Evolutionary conservation across 2,329 filamentous ascomycete genomes (phyloP), one percentile per base, ranked within the genome.

Genomic region (Aspergillaceae sp.): DNA sequence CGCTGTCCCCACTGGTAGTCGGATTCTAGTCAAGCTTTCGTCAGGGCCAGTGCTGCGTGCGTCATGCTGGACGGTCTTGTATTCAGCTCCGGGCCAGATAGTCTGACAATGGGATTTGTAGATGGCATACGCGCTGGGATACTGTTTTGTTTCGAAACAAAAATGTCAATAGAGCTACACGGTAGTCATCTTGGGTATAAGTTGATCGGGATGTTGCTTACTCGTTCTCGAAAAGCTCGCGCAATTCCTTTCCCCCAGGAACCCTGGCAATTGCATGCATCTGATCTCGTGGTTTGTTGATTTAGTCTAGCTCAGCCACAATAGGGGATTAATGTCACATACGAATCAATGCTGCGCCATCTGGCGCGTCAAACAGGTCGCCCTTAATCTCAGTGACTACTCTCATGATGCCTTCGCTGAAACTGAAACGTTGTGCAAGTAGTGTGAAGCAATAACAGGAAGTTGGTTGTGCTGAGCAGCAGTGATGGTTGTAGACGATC

Each of bases 181-280:
- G 50, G 37, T 43, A 29, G 29, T 3, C 7, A 40, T 11, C 9
- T 6, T 40, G 7, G 9, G 37, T 42, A n/a, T 10, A 6, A 27
- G 11, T 6, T 10, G 26, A 6, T 37, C 7, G 32, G 30, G 30
- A 32, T 32, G 4, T 9, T 34, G 32, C 47, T 8, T 55, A 67
- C 65, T 26, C 61, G 61, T 4, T 61, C 48, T 26, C 67, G 71
- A 62, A 82, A 81, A 0, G 62, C 66, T 32, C 56, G 52, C 2
- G 79, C 79, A 44, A 82, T 78, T n/a, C 79, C 79, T 3, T 68
- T 70, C 40, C 77, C 76, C 79, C 79, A 83, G 9, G 56, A 56
- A 4, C 79, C 79, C 49, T 71, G 62, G 43, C 72, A 74, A 59
- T 82, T 83, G 63, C 78, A 82, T 8, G 79, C 77, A 58, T 83